A percentile compares a stretch with the other conserved stretches of the same genome.
Conservation (phyloP, 345 rosid species). For the Excoecaria cochinchinensis region DNA sequence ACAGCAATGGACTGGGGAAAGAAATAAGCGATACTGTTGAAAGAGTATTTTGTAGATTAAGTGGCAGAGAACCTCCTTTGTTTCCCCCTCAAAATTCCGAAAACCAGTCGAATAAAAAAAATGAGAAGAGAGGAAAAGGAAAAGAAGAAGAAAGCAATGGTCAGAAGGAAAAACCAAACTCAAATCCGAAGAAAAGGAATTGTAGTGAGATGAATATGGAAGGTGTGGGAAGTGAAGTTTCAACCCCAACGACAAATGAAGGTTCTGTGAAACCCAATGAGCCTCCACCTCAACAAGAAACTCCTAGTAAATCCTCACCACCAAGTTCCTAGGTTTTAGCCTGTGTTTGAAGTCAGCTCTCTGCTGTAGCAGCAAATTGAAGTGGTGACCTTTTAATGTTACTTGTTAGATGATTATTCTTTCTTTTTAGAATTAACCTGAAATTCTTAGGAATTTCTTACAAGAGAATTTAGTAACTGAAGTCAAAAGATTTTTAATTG, state of each 20-base stretch:
- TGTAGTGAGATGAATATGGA: conserved; percentile 44
- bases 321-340: conserved; percentile 13
- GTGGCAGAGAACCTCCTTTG: conserved; percentile 75
- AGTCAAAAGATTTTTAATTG: neutral
- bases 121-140: conserved; percentile 32
- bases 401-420: neutral
- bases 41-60: conserved; percentile 67
- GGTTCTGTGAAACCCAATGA: conserved; percentile 32
- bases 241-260: conserved; percentile 25
- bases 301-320: conserved; percentile 16
- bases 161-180: conserved; percentile 40
- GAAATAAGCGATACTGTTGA: conserved; percentile 56
- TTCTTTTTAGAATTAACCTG: conserved; percentile 2
- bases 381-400: neutral
- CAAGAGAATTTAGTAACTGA: conserved; percentile 5
- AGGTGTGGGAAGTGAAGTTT: conserved; percentile 24
- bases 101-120: conserved; percentile 35
- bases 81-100: conserved; percentile 46
- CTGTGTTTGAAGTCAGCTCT: neutral
- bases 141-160: conserved; percentile 32
- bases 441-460: conserved; percentile 7
- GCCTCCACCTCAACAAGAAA: conserved; percentile 20
- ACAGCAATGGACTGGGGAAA: conserved; percentile 71
- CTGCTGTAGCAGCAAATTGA: neutral
- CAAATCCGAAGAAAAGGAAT: conserved; percentile 60